Conservation (phyloP, 768 basidiomycete genomes). For the Lentinula raphanica region DNA sequence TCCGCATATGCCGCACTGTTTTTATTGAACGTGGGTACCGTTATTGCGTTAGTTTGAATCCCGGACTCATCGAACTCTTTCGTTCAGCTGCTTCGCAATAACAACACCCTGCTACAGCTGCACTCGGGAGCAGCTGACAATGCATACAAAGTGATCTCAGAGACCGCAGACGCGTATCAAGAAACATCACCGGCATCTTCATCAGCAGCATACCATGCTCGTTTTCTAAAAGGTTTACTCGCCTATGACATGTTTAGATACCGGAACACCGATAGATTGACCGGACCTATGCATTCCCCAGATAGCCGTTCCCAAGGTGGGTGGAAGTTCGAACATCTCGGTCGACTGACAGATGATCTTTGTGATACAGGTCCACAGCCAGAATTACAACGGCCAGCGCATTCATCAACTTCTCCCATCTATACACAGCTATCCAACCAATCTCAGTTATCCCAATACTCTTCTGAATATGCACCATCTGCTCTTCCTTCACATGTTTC, state of each 20-base stretch:
- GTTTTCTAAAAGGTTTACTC: slow-evolving; percentile 70
- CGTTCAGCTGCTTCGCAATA: slow-evolving; percentile 61
- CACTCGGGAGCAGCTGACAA: slow-evolving; percentile 57
- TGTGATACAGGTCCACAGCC: slow-evolving; percentile 2
- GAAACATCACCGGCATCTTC: slow-evolving; percentile 64
- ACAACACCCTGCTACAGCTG: slow-evolving; percentile 51
- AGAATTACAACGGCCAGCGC: slow-evolving; percentile 1
- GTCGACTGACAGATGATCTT: not conserved
- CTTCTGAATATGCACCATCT: not conserved
- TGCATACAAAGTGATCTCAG: slow-evolving; percentile 59
- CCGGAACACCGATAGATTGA: slow-evolving; percentile 39
- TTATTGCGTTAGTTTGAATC: not conserved
- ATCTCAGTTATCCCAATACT: not conserved
- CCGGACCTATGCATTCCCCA: slow-evolving; percentile 33
- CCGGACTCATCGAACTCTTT: slow-evolving; percentile 8
- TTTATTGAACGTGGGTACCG: slow-evolving; percentile 56
- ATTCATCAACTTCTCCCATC: not conserved
- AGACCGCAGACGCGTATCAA: slow-evolving; percentile 74
- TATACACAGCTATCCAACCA: not conserved
- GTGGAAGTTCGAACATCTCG: slow-evolving; percentile 8
- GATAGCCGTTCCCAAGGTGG: slow-evolving; percentile 55
- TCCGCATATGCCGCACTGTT: slow-evolving; percentile 83
- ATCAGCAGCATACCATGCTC: slow-evolving; percentile 71
- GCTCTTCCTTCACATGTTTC: not conserved
- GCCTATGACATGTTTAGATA: slow-evolving; percentile 56